phyloP scores from a whole-genome alignment of 1,284 basidiomycete genomes.

The Ganoderma sinense region DNA sequence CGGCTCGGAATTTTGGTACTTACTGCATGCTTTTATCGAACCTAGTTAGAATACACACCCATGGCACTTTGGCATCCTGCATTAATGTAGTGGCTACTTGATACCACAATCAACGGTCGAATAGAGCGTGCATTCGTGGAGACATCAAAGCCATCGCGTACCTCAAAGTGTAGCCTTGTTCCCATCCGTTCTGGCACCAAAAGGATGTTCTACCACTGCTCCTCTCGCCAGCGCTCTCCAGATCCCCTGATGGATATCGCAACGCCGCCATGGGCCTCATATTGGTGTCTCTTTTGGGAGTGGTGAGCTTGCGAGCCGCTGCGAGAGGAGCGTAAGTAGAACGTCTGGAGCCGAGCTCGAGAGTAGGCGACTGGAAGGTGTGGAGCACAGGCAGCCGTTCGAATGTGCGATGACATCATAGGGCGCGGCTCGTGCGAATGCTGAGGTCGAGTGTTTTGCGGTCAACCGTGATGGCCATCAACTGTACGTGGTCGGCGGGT shows the following conservation, averaged over 20 bases:
- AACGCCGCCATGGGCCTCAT: too few species aligned
- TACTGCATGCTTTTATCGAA: background rate
- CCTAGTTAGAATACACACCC: background rate
- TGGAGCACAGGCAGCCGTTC: background rate
- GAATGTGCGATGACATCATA: slow-evolving; percentile 28
- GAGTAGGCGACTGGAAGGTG: background rate
- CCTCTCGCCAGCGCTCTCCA: too few species aligned
- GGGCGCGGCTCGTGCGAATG: background rate
- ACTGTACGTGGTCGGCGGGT: background rate
- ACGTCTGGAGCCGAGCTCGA: too few species aligned
- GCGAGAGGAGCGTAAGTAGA: too few species aligned
- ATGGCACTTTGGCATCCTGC: background rate
- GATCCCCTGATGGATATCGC: too few species aligned
- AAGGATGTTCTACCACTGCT: too few species aligned
- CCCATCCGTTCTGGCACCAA: too few species aligned
- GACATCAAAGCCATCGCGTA: background rate
- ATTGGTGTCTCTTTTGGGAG: too few species aligned
- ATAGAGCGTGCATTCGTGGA: background rate
- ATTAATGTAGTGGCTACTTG: background rate
- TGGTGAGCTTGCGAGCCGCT: too few species aligned
- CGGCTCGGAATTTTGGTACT: background rate
- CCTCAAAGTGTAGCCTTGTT: background rate
- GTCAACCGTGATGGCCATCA: background rate
- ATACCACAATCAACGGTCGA: background rate
- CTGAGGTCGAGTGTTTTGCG: background rate